Evolutionary conservation across 1,139 yeast species (phyloP).

Genomic region (Sugiyamaella grinbergsii): DNA sequence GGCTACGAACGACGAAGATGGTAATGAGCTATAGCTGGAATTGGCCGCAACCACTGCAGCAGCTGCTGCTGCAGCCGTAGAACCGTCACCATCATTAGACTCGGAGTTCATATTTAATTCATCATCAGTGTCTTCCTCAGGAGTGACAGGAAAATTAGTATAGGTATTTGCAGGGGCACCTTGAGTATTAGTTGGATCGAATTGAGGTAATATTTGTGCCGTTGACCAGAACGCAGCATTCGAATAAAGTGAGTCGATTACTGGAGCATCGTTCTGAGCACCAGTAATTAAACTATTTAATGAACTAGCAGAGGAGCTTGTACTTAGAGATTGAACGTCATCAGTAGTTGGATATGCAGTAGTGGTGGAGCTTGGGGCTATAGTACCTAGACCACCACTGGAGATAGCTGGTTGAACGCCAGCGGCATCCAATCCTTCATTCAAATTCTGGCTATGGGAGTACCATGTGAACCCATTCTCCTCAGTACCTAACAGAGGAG

Average conservation of each 20-base stretch:
- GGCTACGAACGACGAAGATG: slow-evolving; percentile 2
- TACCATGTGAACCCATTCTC: slow-evolving; percentile 20
- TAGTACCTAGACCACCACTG: background rate
- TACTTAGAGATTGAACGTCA: slow-evolving; percentile 10
- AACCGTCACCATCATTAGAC: slow-evolving; percentile 1
- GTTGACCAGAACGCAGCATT: slow-evolving; percentile 17
- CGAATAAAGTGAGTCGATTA: slow-evolving; percentile 15
- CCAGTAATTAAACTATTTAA: slow-evolving; percentile 10
- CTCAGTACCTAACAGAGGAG: slow-evolving; percentile 22
- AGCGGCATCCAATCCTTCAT: background rate
- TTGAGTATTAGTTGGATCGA: too few species aligned
- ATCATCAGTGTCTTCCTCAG: slow-evolving; percentile 16
- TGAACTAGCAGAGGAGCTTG: slow-evolving; percentile 12
- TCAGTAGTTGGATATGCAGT: too few species aligned
- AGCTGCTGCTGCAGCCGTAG: slow-evolving; percentile 11
- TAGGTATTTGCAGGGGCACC: too few species aligned
- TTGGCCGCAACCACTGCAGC: slow-evolving; percentile 4
- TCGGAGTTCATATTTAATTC: slow-evolving; percentile 9
- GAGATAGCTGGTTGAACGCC: slow-evolving; percentile 1
- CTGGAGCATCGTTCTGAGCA: slow-evolving; percentile 7
- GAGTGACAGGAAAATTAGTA: slow-evolving; percentile 13
- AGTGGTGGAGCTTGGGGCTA: slow-evolving; percentile 1
- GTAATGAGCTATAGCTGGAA: background rate
- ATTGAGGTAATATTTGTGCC: slow-evolving; percentile 13
- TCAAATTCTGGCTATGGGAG: background rate